A percentile compares a stretch with the other conserved stretches of the same genome.
Evolutionary conservation across 2,329 filamentous ascomycete species (phyloP).

Genomic region (Colletotrichum cordylinicola): DNA sequence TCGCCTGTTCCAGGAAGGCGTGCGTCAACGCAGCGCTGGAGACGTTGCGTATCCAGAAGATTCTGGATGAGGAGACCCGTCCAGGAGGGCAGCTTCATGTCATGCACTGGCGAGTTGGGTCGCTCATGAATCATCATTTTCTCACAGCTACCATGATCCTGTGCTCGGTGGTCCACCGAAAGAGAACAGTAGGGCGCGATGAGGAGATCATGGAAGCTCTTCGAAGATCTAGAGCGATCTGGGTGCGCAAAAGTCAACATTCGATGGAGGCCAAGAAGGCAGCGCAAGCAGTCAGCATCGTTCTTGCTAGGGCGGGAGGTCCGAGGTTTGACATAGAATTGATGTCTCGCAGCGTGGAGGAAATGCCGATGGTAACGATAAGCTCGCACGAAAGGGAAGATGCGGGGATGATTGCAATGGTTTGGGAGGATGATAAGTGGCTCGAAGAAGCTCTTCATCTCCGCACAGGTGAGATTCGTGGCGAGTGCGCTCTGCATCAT

Average conservation of each 20-base stretch:
- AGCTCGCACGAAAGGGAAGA: fast-evolving
- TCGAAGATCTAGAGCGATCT: not conserved
- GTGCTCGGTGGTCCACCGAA: slow-evolving; percentile 2
- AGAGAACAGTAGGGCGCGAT: not conserved
- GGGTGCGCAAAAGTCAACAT: not conserved
- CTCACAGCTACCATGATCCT: slow-evolving; percentile 29
- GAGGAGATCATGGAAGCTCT: not conserved
- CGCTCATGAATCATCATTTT: slow-evolving; percentile 27
- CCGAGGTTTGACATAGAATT: not conserved
- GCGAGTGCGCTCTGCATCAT: not conserved
- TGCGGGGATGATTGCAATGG: fast-evolving
- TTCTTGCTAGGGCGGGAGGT: slow-evolving; percentile 1
- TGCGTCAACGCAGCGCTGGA: slow-evolving; percentile 29
- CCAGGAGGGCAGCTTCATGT: slow-evolving; percentile 25
- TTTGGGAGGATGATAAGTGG: not conserved
- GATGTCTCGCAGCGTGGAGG: not conserved
- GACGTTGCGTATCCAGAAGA: slow-evolving; percentile 27
- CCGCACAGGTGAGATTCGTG: not conserved
- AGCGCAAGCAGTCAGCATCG: not conserved
- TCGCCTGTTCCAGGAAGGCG: slow-evolving; percentile 28
- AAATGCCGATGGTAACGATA: not conserved
- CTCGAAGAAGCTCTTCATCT: not conserved
- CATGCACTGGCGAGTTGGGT: slow-evolving; percentile 15
- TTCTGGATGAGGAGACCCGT: slow-evolving; percentile 28
- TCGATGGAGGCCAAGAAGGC: not conserved